A percentile compares a stretch with the other conserved stretches of the same genome.
Conservation (phyloP, 768 basidiomycete genomes). For the Rhodotorula graminis region DNA sequence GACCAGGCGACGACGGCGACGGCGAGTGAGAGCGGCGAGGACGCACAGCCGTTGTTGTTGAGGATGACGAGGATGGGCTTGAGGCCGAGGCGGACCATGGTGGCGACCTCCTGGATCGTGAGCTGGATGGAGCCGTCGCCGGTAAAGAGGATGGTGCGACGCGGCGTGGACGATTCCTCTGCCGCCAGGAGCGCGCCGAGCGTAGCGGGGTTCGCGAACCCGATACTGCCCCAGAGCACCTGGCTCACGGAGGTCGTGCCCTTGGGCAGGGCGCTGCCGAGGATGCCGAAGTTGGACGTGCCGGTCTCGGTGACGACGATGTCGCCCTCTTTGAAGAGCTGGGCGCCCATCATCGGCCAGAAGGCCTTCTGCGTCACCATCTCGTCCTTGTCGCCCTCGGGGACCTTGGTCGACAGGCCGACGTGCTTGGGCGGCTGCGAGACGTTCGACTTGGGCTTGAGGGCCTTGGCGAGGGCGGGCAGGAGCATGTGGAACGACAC, state of each 20-base stretch:
- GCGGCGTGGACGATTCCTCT: conserved; percentile 55
- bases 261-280: conserved; percentile 74
- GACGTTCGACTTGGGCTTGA: conserved; percentile 25
- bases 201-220: conserved; percentile 80
- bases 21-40: conserved; percentile 43
- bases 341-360: conserved; percentile 40
- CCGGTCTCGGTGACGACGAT: conserved; percentile 86
- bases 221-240: conserved; percentile 90
- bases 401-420: conserved; percentile 42
- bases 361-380: conserved; percentile 39
- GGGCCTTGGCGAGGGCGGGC: conserved; percentile 39
- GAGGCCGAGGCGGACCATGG: conserved; percentile 68
- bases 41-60: conserved; percentile 48
- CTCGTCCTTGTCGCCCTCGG: conserved; percentile 52
- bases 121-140: conserved; percentile 65
- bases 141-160: conserved; percentile 73
- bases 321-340: conserved; percentile 43
- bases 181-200: conserved; percentile 57
- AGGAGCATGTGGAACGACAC: conserved; percentile 45
- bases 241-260: conserved; percentile 63
- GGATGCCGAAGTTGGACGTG: conserved; percentile 77
- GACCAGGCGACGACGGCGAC: neutral
- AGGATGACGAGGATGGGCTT: conserved; percentile 55
- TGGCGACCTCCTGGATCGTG: conserved; percentile 53
- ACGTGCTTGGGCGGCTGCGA: conserved; percentile 11